A percentile compares a stretch with the other conserved stretches of the same genome.
These are phyloP conservation scores for Globisporangium nagaii DNA, from an alignment of 352 stramenopile genomes.

Conservation along the genomic window DNA sequence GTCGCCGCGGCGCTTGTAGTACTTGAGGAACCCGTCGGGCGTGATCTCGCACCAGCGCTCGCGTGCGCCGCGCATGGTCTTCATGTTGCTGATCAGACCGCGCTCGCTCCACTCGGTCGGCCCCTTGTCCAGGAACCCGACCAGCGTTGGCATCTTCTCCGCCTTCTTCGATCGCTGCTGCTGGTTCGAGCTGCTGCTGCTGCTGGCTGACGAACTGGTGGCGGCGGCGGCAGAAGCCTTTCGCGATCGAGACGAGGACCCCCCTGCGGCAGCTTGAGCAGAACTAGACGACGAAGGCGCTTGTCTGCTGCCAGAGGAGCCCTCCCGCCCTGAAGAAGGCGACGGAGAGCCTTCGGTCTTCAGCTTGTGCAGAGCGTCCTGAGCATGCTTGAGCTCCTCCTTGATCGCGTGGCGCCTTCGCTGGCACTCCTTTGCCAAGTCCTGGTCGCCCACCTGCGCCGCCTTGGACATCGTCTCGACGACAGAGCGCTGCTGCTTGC, in stretches of 20 bases:
- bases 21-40: constrained; percentile 63
- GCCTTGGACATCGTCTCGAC: constrained; percentile 74
- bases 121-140: constrained; percentile 79
- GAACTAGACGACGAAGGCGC: constrained; percentile 7
- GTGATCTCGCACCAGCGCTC: constrained; percentile 85
- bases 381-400: constrained; percentile 64
- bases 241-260: constrained; percentile 1
- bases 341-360: constrained; percentile 33
- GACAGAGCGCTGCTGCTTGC: constrained; percentile 71
- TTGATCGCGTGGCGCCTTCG: constrained; percentile 69
- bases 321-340: constrained; percentile 1
- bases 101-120: constrained; percentile 81
- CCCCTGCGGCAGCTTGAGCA: background rate
- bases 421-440: constrained; percentile 72
- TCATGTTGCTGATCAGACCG: constrained; percentile 78
- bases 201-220: constrained; percentile 7
- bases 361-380: constrained; percentile 58
- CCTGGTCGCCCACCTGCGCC: constrained; percentile 60
- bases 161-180: constrained; percentile 24
- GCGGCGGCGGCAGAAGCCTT: constrained; percentile 15
- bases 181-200: constrained; percentile 17
- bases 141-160: constrained; percentile 69
- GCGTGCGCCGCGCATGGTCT: constrained; percentile 77
- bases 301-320: constrained; percentile 4
- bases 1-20: constrained; percentile 85